Percentiles rank a stretch among this genome's conserved stretches.
Evolutionary conservation across 2,329 filamentous ascomycete species (phyloP).

Genomic region (Cercospora janseana): DNA sequence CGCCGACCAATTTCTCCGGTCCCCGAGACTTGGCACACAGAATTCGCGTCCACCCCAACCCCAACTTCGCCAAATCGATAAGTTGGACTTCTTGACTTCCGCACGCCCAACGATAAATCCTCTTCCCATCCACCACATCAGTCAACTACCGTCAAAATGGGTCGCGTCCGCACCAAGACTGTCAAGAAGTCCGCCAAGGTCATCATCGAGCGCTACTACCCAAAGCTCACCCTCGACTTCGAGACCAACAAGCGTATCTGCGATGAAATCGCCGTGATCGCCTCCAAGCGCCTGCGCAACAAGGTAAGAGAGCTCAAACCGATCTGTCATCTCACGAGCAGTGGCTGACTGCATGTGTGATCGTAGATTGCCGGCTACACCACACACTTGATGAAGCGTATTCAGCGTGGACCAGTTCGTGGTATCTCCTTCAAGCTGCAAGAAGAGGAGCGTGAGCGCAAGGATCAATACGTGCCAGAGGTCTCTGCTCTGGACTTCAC

Average conservation of each 20-base stretch:
- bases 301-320: conserved; percentile 61
- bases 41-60: conserved; percentile 3
- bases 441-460: conserved; percentile 99
- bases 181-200: conserved; percentile 94
- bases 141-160: conserved; percentile 47
- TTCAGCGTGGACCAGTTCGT: conserved; percentile 97
- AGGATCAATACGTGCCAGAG: conserved; percentile 99
- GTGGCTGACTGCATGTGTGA: background rate
- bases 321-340: background rate
- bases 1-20: background rate
- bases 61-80: background rate
- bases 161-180: conserved; percentile 61
- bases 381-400: conserved; percentile 97
- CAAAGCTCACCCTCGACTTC: conserved; percentile 97
- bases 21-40: conserved; percentile 7
- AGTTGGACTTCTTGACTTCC: conserved; percentile 6
- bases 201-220: conserved; percentile 96
- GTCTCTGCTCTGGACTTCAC: conserved; percentile 97
- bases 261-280: conserved; percentile 99
- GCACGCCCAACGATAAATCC: conserved; percentile 16
- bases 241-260: conserved; percentile 99
- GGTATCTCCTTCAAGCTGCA: conserved; percentile 99
- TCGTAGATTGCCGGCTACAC: conserved; percentile 92
- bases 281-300: conserved; percentile 98
- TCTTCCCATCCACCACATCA: conserved; percentile 11